A percentile compares a stretch with the other conserved stretches of the same genome.
phyloP scores from a whole-genome alignment of 192 early-diverging fungal species.

The Podila minutissima region DNA sequence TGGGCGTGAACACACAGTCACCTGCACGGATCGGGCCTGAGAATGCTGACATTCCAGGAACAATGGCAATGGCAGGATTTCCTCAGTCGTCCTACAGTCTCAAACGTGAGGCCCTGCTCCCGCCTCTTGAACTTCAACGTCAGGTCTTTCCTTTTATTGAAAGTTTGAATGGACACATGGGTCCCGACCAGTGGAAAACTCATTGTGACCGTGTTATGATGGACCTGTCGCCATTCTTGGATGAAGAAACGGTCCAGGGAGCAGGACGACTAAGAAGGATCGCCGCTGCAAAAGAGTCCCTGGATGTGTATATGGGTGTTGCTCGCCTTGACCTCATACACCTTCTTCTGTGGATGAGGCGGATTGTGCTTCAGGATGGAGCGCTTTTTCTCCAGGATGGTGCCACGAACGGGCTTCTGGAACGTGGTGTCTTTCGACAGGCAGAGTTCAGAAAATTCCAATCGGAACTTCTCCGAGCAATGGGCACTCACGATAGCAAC shows the following conservation, averaged over 20 bases:
- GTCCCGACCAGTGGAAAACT: neutral
- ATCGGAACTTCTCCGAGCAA: neutral
- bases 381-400: neutral
- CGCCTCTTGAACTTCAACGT: slow-evolving; percentile 10
- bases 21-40: neutral
- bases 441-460: slow-evolving; percentile 1
- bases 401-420: slow-evolving; percentile 1
- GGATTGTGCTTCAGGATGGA: slow-evolving; percentile 3
- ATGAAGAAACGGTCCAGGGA: neutral
- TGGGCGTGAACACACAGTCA: neutral
- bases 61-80: slow-evolving; percentile 11
- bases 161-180: neutral
- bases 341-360: slow-evolving; percentile 6
- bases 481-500: neutral
- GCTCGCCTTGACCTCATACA: neutral
- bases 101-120: neutral
- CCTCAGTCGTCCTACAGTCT: neutral
- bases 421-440: neutral
- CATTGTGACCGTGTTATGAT: slow-evolving; percentile 11
- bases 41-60: neutral
- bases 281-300: neutral
- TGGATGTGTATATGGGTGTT: neutral
- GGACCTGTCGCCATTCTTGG: neutral
- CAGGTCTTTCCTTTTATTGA: slow-evolving; percentile 5
- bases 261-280: neutral